A percentile compares a stretch with the other conserved stretches of the same genome.
These are phyloP conservation scores for Simmondsia chinensis DNA, from an alignment of 148 eudicot species.

Conservation along the genomic window DNA sequence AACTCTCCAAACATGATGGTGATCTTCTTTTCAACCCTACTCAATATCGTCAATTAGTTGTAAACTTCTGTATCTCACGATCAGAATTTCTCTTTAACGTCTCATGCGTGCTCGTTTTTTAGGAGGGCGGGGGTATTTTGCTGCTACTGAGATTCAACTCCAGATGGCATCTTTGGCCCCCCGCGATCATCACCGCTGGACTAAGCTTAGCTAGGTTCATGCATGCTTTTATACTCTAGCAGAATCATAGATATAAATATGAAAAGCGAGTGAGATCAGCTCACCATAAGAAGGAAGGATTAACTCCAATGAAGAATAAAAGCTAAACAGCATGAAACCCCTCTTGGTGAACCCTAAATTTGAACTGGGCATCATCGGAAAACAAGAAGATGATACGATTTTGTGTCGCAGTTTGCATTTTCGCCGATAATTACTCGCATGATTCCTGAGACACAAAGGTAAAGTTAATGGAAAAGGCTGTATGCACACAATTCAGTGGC, in stretches of 20 bases:
- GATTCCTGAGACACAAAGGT: constrained; percentile 21
- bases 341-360: constrained; percentile 48
- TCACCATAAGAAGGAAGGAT: constrained; percentile 42
- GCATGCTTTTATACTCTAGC: neutral
- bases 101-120: too few species aligned
- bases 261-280: neutral
- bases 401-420: constrained; percentile 25
- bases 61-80: too few species aligned
- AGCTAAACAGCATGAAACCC: constrained; percentile 53
- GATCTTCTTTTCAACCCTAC: too few species aligned
- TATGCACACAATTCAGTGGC: too few species aligned
- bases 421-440: constrained; percentile 18
- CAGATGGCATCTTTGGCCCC: too few species aligned
- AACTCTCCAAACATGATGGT: too few species aligned
- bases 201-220: too few species aligned
- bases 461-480: neutral
- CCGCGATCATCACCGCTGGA: too few species aligned
- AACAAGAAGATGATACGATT: constrained; percentile 15
- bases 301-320: constrained; percentile 46
- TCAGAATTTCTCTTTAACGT: too few species aligned
- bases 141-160: too few species aligned
- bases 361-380: constrained; percentile 23
- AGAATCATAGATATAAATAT: neutral
- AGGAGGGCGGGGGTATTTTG: too few species aligned
- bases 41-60: too few species aligned